Evolutionary conservation across 208 protist genomes (phyloP), one percentile per base, ranked within the genome.

Genomic region (Wallacemonas collosoma): DNA sequence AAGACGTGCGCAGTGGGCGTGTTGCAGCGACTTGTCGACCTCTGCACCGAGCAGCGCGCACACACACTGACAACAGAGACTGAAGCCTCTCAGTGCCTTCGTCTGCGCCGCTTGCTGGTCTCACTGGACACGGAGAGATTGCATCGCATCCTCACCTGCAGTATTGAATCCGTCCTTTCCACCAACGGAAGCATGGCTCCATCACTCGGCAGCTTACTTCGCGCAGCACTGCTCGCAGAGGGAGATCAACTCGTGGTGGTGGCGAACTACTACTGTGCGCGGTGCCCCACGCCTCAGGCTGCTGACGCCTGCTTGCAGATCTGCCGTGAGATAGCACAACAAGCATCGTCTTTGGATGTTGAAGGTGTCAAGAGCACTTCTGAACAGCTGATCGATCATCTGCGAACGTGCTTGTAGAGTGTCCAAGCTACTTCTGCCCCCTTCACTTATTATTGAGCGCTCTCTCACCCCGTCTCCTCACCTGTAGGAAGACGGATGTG

Each of bases 91-190:
- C 60, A 65, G 60, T 44, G 41, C 17, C 11, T 6, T 5, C 43
- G 60, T 65, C 41, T 65, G 60, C 60, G 60, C 9, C 40, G 15
- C 14, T 17, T 65, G 60, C 36, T 65, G 12, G 4, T 53, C n/a
- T 65, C 60, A 3, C 60, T 65, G 60, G 82, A 87, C 44, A 51
- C 66, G 2, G 40, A 78, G 17, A 11, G 80, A 14, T 72, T 87
- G 53, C 72, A 87, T 48, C 77, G 82, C 68, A 38, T 83, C 47
- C 51, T 73, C 55, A 81, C 77, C n/a, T 76, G 73, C 56, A 72
- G 73, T 44, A 55, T 87, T 15, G 82, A 87, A 72, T 70, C 68
- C 39, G 64, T 69, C 41, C 71, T 87, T 1, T 70, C 76, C 2
- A 70, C 43, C 2, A 66, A 76, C 61, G 66, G 73, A 41, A 66